Percentiles rank a stretch among this genome's conserved stretches.
Conservation (phyloP, 345 rosid genomes). For the Syzygium aromaticum region DNA sequence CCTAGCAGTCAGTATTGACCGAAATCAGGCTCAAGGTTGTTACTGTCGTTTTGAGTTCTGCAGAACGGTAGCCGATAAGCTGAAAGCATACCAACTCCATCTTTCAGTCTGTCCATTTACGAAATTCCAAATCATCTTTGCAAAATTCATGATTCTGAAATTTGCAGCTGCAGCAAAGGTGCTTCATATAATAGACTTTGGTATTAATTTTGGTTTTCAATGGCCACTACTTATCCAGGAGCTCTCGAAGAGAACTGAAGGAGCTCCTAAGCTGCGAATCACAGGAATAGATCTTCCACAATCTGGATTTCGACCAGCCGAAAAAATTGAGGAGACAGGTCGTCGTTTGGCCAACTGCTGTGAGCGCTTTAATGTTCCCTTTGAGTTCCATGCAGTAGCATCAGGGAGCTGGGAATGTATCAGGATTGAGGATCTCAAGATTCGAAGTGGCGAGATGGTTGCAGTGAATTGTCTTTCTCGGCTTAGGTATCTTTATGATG, state of each 20-base stretch:
- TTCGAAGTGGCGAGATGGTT: conserved; percentile 40
- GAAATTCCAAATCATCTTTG: conserved; percentile 45
- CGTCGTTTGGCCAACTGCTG: conserved; percentile 58
- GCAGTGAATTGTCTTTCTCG: conserved; percentile 47
- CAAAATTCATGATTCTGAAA: conserved; percentile 35
- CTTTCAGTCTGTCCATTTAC: conserved; percentile 50
- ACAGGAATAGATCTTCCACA: conserved; percentile 86
- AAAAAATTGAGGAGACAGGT: conserved; percentile 66
- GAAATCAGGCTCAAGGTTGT: conserved; percentile 17
- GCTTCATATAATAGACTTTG: conserved; percentile 84
- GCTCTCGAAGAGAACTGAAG: conserved; percentile 28
- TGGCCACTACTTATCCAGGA: conserved; percentile 77
- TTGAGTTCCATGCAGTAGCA: conserved; percentile 57
- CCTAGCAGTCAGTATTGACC: conserved; percentile 33
- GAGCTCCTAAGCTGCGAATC: conserved; percentile 62
- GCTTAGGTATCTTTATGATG: conserved; percentile 47
- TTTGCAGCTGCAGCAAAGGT: conserved; percentile 40
- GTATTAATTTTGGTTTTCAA: conserved; percentile 76
- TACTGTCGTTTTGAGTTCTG: conserved; percentile 6
- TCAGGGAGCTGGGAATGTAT: conserved; percentile 68
- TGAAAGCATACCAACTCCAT: conserved; percentile 46
- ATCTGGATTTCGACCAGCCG: conserved; percentile 62
- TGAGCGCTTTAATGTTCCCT: conserved; percentile 58
- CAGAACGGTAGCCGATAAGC: conserved; percentile 47
- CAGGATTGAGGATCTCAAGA: conserved; percentile 53